Conservation (phyloP, 208 protist genomes). For the Porcisia deanei region DNA sequence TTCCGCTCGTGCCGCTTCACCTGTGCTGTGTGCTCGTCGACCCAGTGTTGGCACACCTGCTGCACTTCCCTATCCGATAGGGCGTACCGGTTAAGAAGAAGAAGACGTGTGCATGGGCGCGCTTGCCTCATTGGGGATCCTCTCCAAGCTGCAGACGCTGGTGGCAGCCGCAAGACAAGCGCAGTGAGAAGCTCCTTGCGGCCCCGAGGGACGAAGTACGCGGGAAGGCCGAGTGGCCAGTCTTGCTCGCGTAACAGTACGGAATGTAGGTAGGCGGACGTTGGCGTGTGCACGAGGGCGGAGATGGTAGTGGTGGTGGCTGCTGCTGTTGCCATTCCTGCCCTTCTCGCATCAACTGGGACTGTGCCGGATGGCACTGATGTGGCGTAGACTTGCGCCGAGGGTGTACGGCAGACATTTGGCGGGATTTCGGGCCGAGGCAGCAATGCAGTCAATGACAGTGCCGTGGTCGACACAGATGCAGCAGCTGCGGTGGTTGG, state of each 20-base stretch:
- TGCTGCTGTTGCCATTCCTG: neutral
- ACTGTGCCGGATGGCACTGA: neutral
- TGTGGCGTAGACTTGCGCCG: neutral
- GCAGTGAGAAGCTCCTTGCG: slow-evolving; percentile 23
- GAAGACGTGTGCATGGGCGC: slow-evolving; percentile 9
- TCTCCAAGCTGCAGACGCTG: too few relatives aligned
- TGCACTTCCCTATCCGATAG: slow-evolving; percentile 13
- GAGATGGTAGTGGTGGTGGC: slow-evolving; percentile 7
- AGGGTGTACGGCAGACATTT: neutral
- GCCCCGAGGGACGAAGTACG: slow-evolving; percentile 24
- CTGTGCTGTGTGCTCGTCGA: slow-evolving; percentile 12
- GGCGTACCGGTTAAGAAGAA: slow-evolving; percentile 9
- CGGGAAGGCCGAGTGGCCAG: slow-evolving; percentile 18
- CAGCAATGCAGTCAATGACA: neutral
- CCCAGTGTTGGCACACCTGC: slow-evolving; percentile 22
- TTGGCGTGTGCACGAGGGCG: slow-evolving; percentile 25
- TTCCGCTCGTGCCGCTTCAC: slow-evolving; percentile 15
- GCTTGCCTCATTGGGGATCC: neutral
- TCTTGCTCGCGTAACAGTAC: slow-evolving; percentile 22
- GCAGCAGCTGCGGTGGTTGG: slow-evolving; percentile 5
- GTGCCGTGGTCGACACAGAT: neutral
- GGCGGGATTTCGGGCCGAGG: neutral
- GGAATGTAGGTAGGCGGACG: slow-evolving; percentile 24
- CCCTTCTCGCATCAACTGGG: neutral
- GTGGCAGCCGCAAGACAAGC: slow-evolving; percentile 18